Percentiles rank a stretch among this genome's conserved stretches.
phyloP scores from a whole-genome alignment of 139 green algal species.

The Ulvella scutata region DNA sequence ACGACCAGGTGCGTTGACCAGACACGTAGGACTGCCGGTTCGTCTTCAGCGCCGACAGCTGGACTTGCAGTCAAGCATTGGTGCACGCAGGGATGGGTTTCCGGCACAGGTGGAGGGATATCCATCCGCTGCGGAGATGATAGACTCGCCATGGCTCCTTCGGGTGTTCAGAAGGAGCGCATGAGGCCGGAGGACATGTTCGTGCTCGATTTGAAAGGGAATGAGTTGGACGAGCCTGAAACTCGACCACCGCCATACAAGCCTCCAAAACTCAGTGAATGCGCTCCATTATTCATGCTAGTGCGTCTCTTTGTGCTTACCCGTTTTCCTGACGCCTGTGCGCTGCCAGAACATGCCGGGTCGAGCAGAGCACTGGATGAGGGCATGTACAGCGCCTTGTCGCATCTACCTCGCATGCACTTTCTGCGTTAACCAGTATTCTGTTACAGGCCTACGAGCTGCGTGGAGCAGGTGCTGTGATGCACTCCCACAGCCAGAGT shows the following conservation, averaged over 20 bases:
- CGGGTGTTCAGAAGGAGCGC: slow-evolving; percentile 87
- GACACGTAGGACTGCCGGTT: too few species aligned
- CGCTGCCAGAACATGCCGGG: too few species aligned
- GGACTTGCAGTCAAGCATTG: too few species aligned
- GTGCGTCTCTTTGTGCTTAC: too few species aligned
- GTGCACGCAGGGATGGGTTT: slow-evolving; percentile 69
- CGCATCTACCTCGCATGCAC: neutral
- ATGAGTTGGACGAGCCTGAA: slow-evolving; percentile 41
- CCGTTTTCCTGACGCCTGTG: neutral
- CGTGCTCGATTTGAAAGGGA: slow-evolving; percentile 60
- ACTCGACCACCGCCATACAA: slow-evolving; percentile 47
- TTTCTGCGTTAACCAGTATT: too few species aligned
- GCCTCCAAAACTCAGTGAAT: slow-evolving; percentile 85
- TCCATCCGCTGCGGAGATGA: slow-evolving; percentile 46
- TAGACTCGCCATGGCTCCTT: slow-evolving; percentile 74
- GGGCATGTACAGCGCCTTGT: neutral
- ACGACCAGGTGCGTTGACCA: too few species aligned
- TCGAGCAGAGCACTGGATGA: too few species aligned
- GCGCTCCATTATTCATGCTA: slow-evolving; percentile 75
- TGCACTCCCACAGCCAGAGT: slow-evolving; percentile 82
- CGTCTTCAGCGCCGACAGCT: too few species aligned
- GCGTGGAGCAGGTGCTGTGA: slow-evolving; percentile 69
- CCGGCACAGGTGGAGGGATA: slow-evolving; percentile 77
- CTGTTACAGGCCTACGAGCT: slow-evolving; percentile 70
- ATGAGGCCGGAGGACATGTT: slow-evolving; percentile 90